Conservation (phyloP, 805 yeast genomes). For the Cyberlindnera mrakii region DNA sequence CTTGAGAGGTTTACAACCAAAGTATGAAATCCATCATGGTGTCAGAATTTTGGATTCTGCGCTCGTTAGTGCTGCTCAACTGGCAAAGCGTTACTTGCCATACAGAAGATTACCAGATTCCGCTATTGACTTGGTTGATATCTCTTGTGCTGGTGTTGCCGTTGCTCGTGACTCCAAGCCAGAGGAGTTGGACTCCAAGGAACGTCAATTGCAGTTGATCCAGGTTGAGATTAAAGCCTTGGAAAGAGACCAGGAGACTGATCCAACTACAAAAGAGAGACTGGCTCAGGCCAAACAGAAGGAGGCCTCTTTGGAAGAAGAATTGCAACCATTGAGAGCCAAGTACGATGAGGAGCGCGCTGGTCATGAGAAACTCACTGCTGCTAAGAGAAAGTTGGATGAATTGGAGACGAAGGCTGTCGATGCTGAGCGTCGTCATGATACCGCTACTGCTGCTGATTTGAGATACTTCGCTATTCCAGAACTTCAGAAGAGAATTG, state of each 20-base stretch:
- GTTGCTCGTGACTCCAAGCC: slow-evolving; percentile 98
- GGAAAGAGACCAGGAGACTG: slow-evolving; percentile 90
- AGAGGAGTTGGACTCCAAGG: slow-evolving; percentile 89
- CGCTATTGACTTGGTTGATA: slow-evolving; percentile 94
- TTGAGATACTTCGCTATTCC: slow-evolving; percentile 97
- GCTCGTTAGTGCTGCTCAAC: slow-evolving; percentile 86
- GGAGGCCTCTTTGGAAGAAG: slow-evolving; percentile 80
- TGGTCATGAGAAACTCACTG: slow-evolving; percentile 86
- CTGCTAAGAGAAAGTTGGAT: slow-evolving; percentile 84
- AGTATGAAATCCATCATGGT: slow-evolving; percentile 96
- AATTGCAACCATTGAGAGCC: slow-evolving; percentile 77
- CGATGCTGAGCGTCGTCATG: slow-evolving; percentile 97
- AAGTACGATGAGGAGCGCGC: slow-evolving; percentile 81
- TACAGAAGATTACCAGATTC: slow-evolving; percentile 95
- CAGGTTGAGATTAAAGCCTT: slow-evolving; percentile 96
- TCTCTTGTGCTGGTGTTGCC: slow-evolving; percentile 94
- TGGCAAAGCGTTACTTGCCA: slow-evolving; percentile 90
- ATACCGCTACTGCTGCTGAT: slow-evolving; percentile 92
- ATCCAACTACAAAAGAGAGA: slow-evolving; percentile 77
- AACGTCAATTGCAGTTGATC: slow-evolving; percentile 83
- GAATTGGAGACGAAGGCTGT: slow-evolving; percentile 88
- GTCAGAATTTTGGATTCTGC: slow-evolving; percentile 94
- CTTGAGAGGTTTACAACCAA: slow-evolving; percentile 90
- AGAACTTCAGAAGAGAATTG: slow-evolving; percentile 73
- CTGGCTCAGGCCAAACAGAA: slow-evolving; percentile 70